Evolutionary conservation across 1,139 yeast genomes (phyloP), one percentile per base, ranked within the genome.

Genomic region (Pichia sp.): DNA sequence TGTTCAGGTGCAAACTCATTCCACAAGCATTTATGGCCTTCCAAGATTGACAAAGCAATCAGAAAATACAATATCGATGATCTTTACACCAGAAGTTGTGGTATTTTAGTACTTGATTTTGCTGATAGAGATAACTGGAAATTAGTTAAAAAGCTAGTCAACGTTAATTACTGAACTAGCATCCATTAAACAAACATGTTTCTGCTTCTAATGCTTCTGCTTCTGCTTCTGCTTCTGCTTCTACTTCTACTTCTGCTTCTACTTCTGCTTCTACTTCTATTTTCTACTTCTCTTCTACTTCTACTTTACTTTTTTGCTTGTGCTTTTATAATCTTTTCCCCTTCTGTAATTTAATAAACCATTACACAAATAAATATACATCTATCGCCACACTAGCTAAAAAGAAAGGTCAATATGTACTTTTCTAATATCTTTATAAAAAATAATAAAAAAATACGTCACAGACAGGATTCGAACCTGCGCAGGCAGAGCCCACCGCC

Each of bases 381-480:
- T 8, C 2, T 25, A 25, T 25, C 27, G 8, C 27, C 16, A n/a
- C n/a, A n/a, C n/a, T n/a, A n/a, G n/a, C n/a, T n/a, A n/a, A n/a
- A n/a, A n/a, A n/a, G n/a, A n/a, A n/a, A n/a, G n/a, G n/a, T n/a
- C n/a, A n/a, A n/a, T n/a, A n/a, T n/a, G n/a, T n/a, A n/a, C n/a
- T n/a, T n/a, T n/a, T n/a, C n/a, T n/a, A n/a, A n/a, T n/a, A n/a
- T n/a, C n/a, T n/a, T n/a, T n/a, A n/a, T n/a, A n/a, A n/a, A n/a
- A n/a, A n/a, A n/a, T n/a, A n/a, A 5, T 75, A 70, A 71, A 65
- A 68, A 63, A 16, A 20, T 58, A 48, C 87, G 87, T 80, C 79
- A 81, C 85, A 78, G 84, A 79, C 87, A 81, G 85, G 87, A 81
- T 81, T 81, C 86, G 87, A 81, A 81, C 87, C 85, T 81, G 85